These are phyloP conservation scores for Hanseniaspora occidentalis DNA, from an alignment of 805 yeast genomes.

Conservation along the genomic window DNA sequence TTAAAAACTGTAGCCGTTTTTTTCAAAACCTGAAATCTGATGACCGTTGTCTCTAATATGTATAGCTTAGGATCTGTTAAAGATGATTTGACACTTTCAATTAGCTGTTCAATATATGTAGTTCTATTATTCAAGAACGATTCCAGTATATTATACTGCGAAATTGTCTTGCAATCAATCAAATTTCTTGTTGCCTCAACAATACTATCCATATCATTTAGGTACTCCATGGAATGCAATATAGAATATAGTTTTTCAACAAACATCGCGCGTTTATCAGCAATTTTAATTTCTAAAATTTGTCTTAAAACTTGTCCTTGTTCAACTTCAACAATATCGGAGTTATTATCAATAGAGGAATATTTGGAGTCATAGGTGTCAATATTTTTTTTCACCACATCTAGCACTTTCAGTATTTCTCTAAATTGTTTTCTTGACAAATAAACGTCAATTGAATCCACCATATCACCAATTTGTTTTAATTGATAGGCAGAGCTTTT, in stretches of 20 bases:
- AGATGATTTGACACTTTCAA: slow-evolving; percentile 31
- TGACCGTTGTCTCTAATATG: slow-evolving; percentile 48
- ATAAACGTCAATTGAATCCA: slow-evolving; percentile 59
- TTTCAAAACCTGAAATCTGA: slow-evolving; percentile 47
- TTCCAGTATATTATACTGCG: slow-evolving; percentile 30
- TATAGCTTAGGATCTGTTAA: slow-evolving; percentile 45
- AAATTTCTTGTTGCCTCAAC: slow-evolving; percentile 9
- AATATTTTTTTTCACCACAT: slow-evolving; percentile 22
- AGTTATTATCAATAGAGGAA: slow-evolving; percentile 1
- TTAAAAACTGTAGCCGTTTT: slow-evolving; percentile 45
- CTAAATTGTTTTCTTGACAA: slow-evolving; percentile 48
- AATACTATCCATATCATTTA: slow-evolving; percentile 18
- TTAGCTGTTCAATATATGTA: slow-evolving; percentile 32
- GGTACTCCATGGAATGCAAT: slow-evolving; percentile 14
- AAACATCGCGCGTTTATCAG: slow-evolving; percentile 21
- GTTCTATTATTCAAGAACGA: slow-evolving; percentile 37
- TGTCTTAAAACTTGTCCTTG: slow-evolving; percentile 23
- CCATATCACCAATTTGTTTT: slow-evolving; percentile 41
- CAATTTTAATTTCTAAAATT: slow-evolving; percentile 22
- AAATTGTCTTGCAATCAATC: slow-evolving; percentile 18
- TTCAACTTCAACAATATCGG: slow-evolving; percentile 12
- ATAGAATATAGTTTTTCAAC: slow-evolving; percentile 25
- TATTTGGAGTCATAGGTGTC: slow-evolving; percentile 10
- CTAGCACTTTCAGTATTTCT: slow-evolving; percentile 25
- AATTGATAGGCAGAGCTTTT: slow-evolving; percentile 32